Evolutionary conservation across 1,139 yeast species (phyloP).

Genomic region (Candida sojae): DNA sequence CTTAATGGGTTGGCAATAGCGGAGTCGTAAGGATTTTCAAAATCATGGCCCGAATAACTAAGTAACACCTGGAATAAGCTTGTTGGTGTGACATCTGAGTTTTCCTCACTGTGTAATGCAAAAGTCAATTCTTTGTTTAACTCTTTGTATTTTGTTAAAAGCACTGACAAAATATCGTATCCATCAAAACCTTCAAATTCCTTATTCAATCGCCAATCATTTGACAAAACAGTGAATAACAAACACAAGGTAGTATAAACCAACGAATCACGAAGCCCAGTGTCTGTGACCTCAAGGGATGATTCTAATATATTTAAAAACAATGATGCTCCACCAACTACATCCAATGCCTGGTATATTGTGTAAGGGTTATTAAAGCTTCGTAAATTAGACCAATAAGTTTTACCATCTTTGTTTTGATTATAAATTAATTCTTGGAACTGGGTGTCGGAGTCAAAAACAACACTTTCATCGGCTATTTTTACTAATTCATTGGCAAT

Average conservation of each 20-base stretch:
- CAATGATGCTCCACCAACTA: slow-evolving; percentile 39
- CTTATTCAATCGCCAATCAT: slow-evolving; percentile 40
- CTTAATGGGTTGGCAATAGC: slow-evolving; percentile 30
- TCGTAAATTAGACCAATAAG: slow-evolving; percentile 18
- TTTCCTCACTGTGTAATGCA: slow-evolving; percentile 10
- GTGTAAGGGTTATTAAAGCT: slow-evolving; percentile 22
- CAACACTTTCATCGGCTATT: slow-evolving; percentile 27
- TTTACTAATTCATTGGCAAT: slow-evolving; percentile 23
- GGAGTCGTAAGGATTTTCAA: slow-evolving; percentile 26
- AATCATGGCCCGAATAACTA: slow-evolving; percentile 27
- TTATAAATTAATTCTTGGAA: slow-evolving; percentile 15
- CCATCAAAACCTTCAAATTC: slow-evolving; percentile 49
- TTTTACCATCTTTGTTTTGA: slow-evolving; percentile 10
- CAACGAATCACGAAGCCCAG: slow-evolving; percentile 20
- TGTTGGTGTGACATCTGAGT: slow-evolving; percentile 2
- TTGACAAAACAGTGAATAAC: slow-evolving; percentile 28
- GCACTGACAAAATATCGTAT: slow-evolving; percentile 36
- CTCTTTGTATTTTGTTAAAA: slow-evolving; percentile 32
- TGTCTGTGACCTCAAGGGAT: slow-evolving; percentile 18
- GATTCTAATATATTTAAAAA: slow-evolving; percentile 33
- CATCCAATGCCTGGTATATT: slow-evolving; percentile 32
- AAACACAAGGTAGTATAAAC: slow-evolving; percentile 25
- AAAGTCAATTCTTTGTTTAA: slow-evolving; percentile 23
- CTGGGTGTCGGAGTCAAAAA: slow-evolving; percentile 33
- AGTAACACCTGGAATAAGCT: slow-evolving; percentile 25